A percentile compares a stretch with the other conserved stretches of the same genome.
phyloP scores from a whole-genome alignment of 2,329 filamentous ascomycete genomes.

The Ophiostoma ulmi region DNA sequence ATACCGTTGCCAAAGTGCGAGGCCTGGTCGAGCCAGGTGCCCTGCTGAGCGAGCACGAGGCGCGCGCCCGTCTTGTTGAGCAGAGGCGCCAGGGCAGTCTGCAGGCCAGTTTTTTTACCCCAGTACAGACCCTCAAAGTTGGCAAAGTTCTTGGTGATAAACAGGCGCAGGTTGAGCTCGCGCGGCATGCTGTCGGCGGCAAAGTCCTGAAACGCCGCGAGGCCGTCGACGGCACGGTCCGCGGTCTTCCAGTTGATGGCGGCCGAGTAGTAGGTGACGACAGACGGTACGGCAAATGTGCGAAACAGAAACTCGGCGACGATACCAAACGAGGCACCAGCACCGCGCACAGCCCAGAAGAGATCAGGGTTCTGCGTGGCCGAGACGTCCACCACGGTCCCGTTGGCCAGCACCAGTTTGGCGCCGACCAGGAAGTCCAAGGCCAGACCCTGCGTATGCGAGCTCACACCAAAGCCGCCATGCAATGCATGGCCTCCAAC shows the following conservation, averaged over 20 bases:
- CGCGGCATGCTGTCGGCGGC: slow-evolving; percentile 35
- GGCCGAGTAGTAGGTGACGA: background rate
- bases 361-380: background rate
- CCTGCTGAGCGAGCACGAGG: slow-evolving; percentile 33
- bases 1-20: slow-evolving; percentile 35
- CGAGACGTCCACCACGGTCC: background rate
- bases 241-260: background rate
- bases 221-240: slow-evolving; percentile 28
- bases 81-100: slow-evolving; percentile 31
- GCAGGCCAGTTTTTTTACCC: background rate
- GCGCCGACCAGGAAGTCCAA: background rate
- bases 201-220: slow-evolving; percentile 33
- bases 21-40: slow-evolving; percentile 34
- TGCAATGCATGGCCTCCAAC: background rate
- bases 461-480: background rate
- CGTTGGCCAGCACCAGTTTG: background rate
- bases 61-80: slow-evolving; percentile 35
- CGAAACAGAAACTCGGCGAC: background rate
- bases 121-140: slow-evolving; percentile 36
- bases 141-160: slow-evolving; percentile 34
- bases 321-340: background rate
- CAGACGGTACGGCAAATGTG: background rate
- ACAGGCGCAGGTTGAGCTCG: slow-evolving; percentile 42
- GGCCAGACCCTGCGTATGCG: background rate
- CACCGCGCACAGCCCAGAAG: background rate